Conservation (phyloP, 208 protist species). For the Naegleria fowleri region DNA sequence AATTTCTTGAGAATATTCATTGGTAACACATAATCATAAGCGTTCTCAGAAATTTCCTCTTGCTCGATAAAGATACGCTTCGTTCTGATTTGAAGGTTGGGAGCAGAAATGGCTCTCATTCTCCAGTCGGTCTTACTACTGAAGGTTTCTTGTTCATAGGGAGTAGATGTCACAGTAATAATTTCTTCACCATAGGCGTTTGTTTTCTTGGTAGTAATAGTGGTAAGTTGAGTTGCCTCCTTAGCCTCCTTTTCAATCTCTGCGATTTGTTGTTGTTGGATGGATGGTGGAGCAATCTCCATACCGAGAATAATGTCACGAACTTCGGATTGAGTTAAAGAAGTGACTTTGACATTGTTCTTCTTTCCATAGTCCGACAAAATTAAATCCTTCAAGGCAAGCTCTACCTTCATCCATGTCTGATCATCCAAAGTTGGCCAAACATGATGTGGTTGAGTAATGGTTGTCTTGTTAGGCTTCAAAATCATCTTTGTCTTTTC, state of each 20-base stretch:
- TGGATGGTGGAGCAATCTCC: slow-evolving; percentile 94
- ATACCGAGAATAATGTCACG: slow-evolving; percentile 99
- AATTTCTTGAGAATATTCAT: slow-evolving; percentile 93
- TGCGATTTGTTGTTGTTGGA: slow-evolving; percentile 97
- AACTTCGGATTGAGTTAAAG: slow-evolving; percentile 99
- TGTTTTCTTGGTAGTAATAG: slow-evolving; percentile 67
- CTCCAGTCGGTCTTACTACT: slow-evolving; percentile 86
- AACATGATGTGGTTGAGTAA: slow-evolving; percentile 93
- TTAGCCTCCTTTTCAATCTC: slow-evolving; percentile 91
- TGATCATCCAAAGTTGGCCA: slow-evolving; percentile 98
- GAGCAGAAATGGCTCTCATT: slow-evolving; percentile 76
- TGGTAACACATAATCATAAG: slow-evolving; percentile 77
- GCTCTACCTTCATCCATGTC: slow-evolving; percentile 98
- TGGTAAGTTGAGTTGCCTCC: slow-evolving; percentile 67
- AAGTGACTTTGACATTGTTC: slow-evolving; percentile 98
- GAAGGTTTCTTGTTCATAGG: slow-evolving; percentile 80
- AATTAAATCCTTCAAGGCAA: slow-evolving; percentile 98
- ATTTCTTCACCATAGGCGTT: slow-evolving; percentile 86
- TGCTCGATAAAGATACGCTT: slow-evolving; percentile 86
- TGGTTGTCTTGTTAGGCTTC: slow-evolving; percentile 87
- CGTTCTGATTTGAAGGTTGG: slow-evolving; percentile 85
- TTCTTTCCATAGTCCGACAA: slow-evolving; percentile 98
- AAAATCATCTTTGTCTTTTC: slow-evolving; percentile 94
- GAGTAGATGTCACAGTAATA: slow-evolving; percentile 69
- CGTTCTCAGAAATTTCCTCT: slow-evolving; percentile 70